These are phyloP conservation scores for Phylloporus sp. DNA, from an alignment of 1,284 basidiomycete genomes.

Conservation along the genomic window DNA sequence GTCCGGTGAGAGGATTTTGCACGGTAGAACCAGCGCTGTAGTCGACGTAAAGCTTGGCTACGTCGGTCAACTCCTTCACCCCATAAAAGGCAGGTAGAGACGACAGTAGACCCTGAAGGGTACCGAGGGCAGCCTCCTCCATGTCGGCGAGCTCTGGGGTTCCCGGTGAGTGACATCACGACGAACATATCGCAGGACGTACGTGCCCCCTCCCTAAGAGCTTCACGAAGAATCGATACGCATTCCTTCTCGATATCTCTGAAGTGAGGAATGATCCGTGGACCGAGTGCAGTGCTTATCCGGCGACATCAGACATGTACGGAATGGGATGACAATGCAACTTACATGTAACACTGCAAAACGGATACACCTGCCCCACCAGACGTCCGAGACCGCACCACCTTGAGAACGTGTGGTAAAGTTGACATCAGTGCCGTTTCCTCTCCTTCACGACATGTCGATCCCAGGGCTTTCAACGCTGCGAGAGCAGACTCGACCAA, in stretches of 20 bases:
- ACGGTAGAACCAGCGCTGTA: constrained; percentile 35
- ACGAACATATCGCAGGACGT: constrained; percentile 1
- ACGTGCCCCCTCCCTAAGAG: constrained; percentile 41
- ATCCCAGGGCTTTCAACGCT: constrained; percentile 62
- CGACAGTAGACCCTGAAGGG: constrained; percentile 58
- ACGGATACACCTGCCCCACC: constrained; percentile 52
- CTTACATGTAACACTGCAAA: constrained; percentile 66
- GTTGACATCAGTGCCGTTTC: constrained; percentile 62
- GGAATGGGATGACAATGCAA: constrained; percentile 2
- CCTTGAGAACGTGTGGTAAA: constrained; percentile 60
- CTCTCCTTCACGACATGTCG: constrained; percentile 65
- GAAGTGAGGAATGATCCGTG: constrained; percentile 85
- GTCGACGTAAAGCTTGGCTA: constrained; percentile 63
- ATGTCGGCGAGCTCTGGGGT: constrained; percentile 26
- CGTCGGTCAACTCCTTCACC: constrained; percentile 54
- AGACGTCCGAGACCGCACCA: constrained; percentile 45
- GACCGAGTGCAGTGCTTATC: constrained; percentile 74
- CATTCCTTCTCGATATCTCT: constrained; percentile 70
- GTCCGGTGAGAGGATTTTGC: constrained; percentile 38
- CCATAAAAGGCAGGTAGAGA: constrained; percentile 78
- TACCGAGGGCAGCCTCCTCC: constrained; percentile 47
- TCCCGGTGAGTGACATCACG: constrained; percentile 1
- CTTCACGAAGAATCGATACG: constrained; percentile 51
- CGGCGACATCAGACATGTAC: constrained; percentile 10
- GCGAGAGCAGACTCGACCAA: constrained; percentile 54